A percentile compares a stretch with the other conserved stretches of the same genome.
Evolutionary conservation across 75 land plant genomes (phyloP).

Genomic region (Pseudotsuga menziesii): DNA sequence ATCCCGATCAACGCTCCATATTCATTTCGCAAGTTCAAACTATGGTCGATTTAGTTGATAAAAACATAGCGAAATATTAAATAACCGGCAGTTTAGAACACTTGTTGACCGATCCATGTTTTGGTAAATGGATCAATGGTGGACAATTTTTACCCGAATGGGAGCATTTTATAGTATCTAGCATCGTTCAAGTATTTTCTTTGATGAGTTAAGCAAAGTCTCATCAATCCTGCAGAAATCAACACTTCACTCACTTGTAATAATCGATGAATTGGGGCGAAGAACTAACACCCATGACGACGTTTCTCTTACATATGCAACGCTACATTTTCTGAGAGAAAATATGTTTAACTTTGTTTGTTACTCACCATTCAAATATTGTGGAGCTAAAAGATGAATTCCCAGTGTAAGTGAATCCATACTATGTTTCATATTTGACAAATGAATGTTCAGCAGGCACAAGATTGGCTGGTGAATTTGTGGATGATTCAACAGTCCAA

Average conservation of each 20-base stretch:
- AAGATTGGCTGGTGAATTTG: not conserved
- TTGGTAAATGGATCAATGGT: too few species aligned
- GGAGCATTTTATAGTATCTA: slow-evolving; percentile 94
- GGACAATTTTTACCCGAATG: slow-evolving; percentile 86
- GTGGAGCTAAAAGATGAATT: slow-evolving; percentile 62
- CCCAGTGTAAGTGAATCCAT: slow-evolving; percentile 59
- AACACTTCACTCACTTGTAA: slow-evolving; percentile 70
- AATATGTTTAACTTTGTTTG: slow-evolving; percentile 85
- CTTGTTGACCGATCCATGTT: too few species aligned
- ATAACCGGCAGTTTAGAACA: too few species aligned
- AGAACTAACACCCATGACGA: slow-evolving; percentile 99
- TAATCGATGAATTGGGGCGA: slow-evolving; percentile 95
- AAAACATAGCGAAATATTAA: too few species aligned
- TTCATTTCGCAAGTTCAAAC: too few species aligned
- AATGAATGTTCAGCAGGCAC: slow-evolving; percentile 16
- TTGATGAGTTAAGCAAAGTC: slow-evolving; percentile 87
- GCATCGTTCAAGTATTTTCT: slow-evolving; percentile 86
- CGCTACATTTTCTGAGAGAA: slow-evolving; percentile 72
- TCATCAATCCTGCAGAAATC: slow-evolving; percentile 71
- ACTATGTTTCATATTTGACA: slow-evolving; percentile 85
- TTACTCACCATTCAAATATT: slow-evolving; percentile 88
- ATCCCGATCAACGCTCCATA: too few species aligned
- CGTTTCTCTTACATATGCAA: slow-evolving; percentile 94
- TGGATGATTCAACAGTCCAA: not conserved
- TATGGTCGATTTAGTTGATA: too few species aligned